Evolutionary conservation across 1,139 yeast species (phyloP).

Genomic region (Geotrichum histeridarum): DNA sequence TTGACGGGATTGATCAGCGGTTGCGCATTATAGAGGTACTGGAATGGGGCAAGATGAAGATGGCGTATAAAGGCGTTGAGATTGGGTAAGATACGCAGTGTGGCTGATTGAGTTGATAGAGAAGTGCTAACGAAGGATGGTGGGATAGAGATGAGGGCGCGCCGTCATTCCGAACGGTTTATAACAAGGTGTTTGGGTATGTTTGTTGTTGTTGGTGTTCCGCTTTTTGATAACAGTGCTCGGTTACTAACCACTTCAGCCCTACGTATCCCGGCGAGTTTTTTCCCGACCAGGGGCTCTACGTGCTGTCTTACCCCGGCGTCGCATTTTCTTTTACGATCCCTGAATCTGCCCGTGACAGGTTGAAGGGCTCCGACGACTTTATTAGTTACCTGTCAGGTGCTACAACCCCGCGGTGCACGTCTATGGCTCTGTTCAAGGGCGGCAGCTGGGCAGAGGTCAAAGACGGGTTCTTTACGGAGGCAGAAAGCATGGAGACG

Average conservation of each 20-base stretch:
- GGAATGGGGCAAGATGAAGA: slow-evolving; percentile 27
- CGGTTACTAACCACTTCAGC: not conserved
- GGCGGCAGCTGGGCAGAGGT: slow-evolving; percentile 34
- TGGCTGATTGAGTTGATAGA: not conserved
- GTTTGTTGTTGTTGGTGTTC: not conserved
- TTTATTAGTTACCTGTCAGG: slow-evolving; percentile 23
- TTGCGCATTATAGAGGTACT: slow-evolving; percentile 30
- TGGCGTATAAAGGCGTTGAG: slow-evolving; percentile 30
- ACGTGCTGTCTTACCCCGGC: slow-evolving; percentile 35
- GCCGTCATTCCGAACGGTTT: slow-evolving; percentile 28
- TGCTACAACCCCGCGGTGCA: slow-evolving; percentile 25
- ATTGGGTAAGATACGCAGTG: slow-evolving; percentile 21
- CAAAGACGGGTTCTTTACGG: slow-evolving; percentile 13
- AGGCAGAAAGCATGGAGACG: not conserved
- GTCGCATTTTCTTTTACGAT: slow-evolving; percentile 31
- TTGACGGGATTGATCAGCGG: slow-evolving; percentile 29
- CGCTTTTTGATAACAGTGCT: not conserved
- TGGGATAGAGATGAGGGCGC: not conserved
- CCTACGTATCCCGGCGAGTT: slow-evolving; percentile 34
- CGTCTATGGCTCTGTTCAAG: slow-evolving; percentile 30
- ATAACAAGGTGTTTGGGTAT: slow-evolving; percentile 32
- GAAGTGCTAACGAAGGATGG: not conserved
- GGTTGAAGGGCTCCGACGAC: slow-evolving; percentile 12
- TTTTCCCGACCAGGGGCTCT: slow-evolving; percentile 18
- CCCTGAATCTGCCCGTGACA: slow-evolving; percentile 15